Percentiles rank a stretch among this genome's conserved stretches.
phyloP scores from a whole-genome alignment of 192 early-diverging fungal species.

The Podila verticillata region DNA sequence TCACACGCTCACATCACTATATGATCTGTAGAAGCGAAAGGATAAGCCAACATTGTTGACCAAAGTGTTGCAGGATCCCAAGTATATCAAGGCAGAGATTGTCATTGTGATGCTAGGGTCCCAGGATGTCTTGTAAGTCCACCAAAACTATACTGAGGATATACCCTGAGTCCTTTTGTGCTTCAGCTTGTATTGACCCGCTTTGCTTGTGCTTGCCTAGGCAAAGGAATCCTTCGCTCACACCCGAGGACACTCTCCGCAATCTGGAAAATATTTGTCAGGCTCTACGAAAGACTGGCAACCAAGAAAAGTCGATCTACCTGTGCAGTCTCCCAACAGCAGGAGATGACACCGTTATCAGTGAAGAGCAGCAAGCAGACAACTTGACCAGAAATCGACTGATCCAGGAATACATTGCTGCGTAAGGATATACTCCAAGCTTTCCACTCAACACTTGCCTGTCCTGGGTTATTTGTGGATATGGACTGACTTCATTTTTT shows the following conservation, averaged over 20 bases:
- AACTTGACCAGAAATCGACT: conserved; percentile 34
- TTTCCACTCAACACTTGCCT: too few species aligned
- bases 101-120: conserved; percentile 50
- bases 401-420: conserved; percentile 31
- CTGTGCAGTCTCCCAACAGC: conserved; percentile 45
- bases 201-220: not conserved
- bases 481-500: not conserved
- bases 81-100: conserved; percentile 46
- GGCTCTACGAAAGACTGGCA: conserved; percentile 28
- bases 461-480: too few species aligned
- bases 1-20: not conserved
- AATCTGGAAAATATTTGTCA: conserved; percentile 46
- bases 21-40: conserved; percentile 31
- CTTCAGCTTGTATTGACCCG: not conserved
- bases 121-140: conserved; percentile 39
- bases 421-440: conserved; percentile 3
- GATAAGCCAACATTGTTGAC: conserved; percentile 29
- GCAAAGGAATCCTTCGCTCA: conserved; percentile 20
- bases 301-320: conserved; percentile 38
- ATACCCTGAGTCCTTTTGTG: too few species aligned
- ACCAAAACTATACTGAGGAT: too few species aligned
- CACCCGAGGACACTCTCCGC: conserved; percentile 36
- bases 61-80: conserved; percentile 33
- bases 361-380: conserved; percentile 18
- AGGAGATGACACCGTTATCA: conserved; percentile 41